These are phyloP conservation scores for Jackrogersella minutella DNA, from an alignment of 495 filamentous ascomycete genomes.

Conservation along the genomic window DNA sequence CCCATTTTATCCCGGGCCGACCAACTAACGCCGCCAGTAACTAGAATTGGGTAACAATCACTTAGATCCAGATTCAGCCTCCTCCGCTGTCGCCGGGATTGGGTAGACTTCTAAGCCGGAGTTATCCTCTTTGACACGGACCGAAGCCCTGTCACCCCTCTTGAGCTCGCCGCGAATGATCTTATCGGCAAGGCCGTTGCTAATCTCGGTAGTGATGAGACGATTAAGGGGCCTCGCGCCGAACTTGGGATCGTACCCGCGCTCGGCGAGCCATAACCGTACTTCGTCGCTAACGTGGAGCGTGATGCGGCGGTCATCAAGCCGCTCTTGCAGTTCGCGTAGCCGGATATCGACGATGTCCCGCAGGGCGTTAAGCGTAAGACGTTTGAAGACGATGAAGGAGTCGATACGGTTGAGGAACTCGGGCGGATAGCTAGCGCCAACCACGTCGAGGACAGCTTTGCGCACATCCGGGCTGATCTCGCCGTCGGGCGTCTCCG, in stretches of 20 bases:
- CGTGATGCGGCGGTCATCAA: slow-evolving; percentile 85
- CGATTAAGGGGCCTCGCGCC: slow-evolving; percentile 94
- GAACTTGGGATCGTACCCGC: slow-evolving; percentile 89
- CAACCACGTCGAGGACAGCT: slow-evolving; percentile 90
- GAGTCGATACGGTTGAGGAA: slow-evolving; percentile 97
- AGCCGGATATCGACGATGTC: slow-evolving; percentile 95
- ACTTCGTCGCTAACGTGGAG: slow-evolving; percentile 74
- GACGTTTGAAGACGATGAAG: slow-evolving; percentile 92
- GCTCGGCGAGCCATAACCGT: slow-evolving; percentile 84
- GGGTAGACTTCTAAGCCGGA: slow-evolving; percentile 56
- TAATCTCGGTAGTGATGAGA: slow-evolving; percentile 86
- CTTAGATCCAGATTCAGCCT: slow-evolving; percentile 3
- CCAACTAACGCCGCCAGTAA: slow-evolving; percentile 8
- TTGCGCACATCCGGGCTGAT: slow-evolving; percentile 73
- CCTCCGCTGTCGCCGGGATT: background rate
- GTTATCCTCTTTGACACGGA: slow-evolving; percentile 67
- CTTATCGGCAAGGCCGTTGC: slow-evolving; percentile 86
- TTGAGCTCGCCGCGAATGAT: slow-evolving; percentile 88
- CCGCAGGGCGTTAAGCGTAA: slow-evolving; percentile 77
- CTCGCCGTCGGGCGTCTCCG: slow-evolving; percentile 66
- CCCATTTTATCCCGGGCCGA: background rate
- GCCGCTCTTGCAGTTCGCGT: slow-evolving; percentile 80
- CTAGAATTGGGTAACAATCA: background rate
- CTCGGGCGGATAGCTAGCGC: slow-evolving; percentile 80
- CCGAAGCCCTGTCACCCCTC: slow-evolving; percentile 73